These are phyloP conservation scores for Solanum appendiculatum DNA, from an alignment of 257 asterid species.

Conservation along the genomic window DNA sequence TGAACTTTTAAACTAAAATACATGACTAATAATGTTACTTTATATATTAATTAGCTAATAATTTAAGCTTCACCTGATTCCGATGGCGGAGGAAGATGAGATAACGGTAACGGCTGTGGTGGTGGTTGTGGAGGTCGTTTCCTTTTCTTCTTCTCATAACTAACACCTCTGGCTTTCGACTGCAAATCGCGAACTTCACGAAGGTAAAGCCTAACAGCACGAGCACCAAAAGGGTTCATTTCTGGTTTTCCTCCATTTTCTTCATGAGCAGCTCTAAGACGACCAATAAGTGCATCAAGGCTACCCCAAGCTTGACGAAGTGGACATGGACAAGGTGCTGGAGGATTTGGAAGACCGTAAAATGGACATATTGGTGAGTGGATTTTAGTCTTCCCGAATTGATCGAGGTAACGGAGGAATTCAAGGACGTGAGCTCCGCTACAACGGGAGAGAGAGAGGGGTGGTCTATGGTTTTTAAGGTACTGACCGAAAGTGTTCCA, in stretches of 20 bases:
- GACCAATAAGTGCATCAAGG: conserved; percentile 83
- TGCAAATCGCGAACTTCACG: conserved; percentile 86
- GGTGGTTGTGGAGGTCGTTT: conserved; percentile 42
- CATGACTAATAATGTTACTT: not conserved
- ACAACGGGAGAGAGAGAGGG: conserved; percentile 78
- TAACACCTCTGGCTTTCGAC: conserved; percentile 83
- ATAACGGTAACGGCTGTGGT: not conserved
- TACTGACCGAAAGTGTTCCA: conserved; percentile 93
- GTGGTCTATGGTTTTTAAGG: conserved; percentile 86
- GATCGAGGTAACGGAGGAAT: conserved; percentile 86
- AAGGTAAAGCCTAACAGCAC: conserved; percentile 83
- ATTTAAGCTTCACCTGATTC: conserved; percentile 24
- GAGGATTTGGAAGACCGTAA: conserved; percentile 89
- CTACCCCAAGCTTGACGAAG: conserved; percentile 97
- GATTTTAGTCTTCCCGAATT: conserved; percentile 84
- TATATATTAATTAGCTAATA: not conserved
- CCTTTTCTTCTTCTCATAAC: conserved; percentile 91
- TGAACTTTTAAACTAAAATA: not conserved
- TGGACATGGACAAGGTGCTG: conserved; percentile 96
- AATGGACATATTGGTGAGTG: conserved; percentile 79
- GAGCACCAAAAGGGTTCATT: conserved; percentile 76
- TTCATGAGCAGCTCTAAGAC: conserved; percentile 85
- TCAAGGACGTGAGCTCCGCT: conserved; percentile 95
- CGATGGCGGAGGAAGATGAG: not conserved
- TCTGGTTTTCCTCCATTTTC: conserved; percentile 92